Conservation (phyloP, 2,329 filamentous ascomycete genomes). For the Lasiodiplodia sp. region DNA sequence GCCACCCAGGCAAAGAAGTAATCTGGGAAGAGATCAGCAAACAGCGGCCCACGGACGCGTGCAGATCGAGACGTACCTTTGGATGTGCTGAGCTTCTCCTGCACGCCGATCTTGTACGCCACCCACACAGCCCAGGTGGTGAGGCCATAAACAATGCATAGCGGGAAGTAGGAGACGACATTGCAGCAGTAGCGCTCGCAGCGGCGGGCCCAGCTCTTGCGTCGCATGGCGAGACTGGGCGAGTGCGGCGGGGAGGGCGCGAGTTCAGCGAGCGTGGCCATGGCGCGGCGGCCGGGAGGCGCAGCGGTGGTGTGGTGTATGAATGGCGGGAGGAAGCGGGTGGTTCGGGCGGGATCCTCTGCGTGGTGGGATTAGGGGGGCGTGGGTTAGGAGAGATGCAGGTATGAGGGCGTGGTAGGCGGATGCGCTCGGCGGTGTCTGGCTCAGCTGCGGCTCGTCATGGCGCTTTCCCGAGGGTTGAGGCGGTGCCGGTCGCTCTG, state of each 20-base stretch:
- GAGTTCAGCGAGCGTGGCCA: conserved; percentile 46
- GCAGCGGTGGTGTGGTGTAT: not conserved
- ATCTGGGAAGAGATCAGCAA: conserved; percentile 37
- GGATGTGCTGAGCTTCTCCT: conserved; percentile 18
- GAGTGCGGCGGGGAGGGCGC: conserved; percentile 50
- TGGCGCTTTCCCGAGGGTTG: not conserved
- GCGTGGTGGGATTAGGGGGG: not conserved
- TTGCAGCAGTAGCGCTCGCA: conserved; percentile 86
- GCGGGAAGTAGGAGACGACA: conserved; percentile 81
- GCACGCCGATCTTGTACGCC: conserved; percentile 71
- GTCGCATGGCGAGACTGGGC: conserved; percentile 48
- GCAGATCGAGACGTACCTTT: conserved; percentile 14
- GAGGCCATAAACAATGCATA: conserved; percentile 85
- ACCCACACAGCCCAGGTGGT: conserved; percentile 97
- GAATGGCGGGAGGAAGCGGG: conserved; percentile 1
- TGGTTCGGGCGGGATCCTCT: not conserved
- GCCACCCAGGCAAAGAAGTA: conserved; percentile 66
- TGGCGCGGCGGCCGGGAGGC: conserved; percentile 31
- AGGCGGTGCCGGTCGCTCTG: not conserved
- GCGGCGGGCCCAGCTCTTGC: conserved; percentile 65
- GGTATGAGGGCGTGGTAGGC: not conserved
- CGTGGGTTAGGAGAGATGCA: conserved; percentile 5
- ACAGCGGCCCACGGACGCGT: not conserved
- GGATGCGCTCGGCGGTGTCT: conserved; percentile 12
- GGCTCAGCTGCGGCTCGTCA: conserved; percentile 23